A percentile compares a stretch with the other conserved stretches of the same genome.
phyloP scores from a whole-genome alignment of 192 early-diverging fungal genomes.

The Coemansia sp. region DNA sequence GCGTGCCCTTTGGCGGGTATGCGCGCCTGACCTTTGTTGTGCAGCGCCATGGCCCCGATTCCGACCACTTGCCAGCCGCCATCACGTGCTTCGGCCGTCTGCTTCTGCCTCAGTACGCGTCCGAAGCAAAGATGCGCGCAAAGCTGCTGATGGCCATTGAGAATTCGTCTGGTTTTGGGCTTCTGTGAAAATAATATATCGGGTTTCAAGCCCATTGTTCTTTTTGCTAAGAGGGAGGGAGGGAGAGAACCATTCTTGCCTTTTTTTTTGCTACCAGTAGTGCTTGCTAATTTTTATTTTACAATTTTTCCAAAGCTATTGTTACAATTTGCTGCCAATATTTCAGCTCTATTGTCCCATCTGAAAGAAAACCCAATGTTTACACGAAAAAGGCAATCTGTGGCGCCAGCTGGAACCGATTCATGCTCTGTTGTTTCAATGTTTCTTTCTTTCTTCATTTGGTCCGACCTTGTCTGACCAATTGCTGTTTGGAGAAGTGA shows the following conservation, averaged over 20 bases:
- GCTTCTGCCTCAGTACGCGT: slow-evolving; percentile 81
- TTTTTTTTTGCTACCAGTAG: no score
- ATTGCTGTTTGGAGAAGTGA: no score
- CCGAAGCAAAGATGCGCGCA: slow-evolving; percentile 72
- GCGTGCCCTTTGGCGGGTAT: slow-evolving; percentile 84
- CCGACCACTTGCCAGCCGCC: slow-evolving; percentile 81
- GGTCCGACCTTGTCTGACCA: no score
- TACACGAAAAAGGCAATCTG: no score
- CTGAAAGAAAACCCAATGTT: no score
- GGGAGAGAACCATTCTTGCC: neutral
- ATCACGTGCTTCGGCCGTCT: slow-evolving; percentile 91
- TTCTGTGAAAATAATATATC: slow-evolving; percentile 61
- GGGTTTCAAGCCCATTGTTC: neutral
- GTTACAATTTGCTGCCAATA: no score
- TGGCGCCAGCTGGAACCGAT: no score
- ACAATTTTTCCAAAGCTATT: neutral
- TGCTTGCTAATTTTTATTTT: neutral
- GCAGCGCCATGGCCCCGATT: slow-evolving; percentile 94
- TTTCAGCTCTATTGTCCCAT: no score
- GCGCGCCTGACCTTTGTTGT: slow-evolving; percentile 85
- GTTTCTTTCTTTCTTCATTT: no score
- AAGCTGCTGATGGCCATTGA: slow-evolving; percentile 84
- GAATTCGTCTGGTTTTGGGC: slow-evolving; percentile 91
- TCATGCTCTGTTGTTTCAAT: no score
- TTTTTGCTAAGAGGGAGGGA: neutral